Percentiles rank a stretch among this genome's conserved stretches.
Evolutionary conservation across 148 eudicot species (phyloP).

Genomic region (Chenopodium suecicum): DNA sequence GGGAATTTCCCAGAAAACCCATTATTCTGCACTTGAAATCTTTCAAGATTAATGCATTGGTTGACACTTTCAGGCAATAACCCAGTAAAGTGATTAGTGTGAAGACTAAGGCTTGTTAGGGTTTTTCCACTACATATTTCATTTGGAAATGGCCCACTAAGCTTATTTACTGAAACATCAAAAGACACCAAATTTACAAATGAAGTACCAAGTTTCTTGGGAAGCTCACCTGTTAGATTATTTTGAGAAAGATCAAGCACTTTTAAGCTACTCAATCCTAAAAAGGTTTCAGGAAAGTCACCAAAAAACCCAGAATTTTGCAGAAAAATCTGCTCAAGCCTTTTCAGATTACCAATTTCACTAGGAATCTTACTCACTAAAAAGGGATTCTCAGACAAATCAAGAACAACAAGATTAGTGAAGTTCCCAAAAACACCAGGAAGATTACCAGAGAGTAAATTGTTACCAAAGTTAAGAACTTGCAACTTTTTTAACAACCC

Average conservation of each 20-base stretch:
- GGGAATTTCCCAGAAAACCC: constrained; percentile 74
- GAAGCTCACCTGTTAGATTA: constrained; percentile 70
- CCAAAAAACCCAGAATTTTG: constrained; percentile 78
- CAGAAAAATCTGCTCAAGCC: constrained; percentile 64
- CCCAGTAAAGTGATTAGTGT: constrained; percentile 70
- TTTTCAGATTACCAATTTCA: constrained; percentile 56
- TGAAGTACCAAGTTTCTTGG: constrained; percentile 44
- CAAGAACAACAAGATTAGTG: constrained; percentile 61
- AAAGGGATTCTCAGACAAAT: constrained; percentile 69
- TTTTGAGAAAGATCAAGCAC: constrained; percentile 77
- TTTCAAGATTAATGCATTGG: constrained; percentile 65
- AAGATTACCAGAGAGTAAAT: constrained; percentile 65
- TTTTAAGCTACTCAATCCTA: constrained; percentile 43
- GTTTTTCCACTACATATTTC: constrained; percentile 48
- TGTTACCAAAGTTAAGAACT: constrained; percentile 65
- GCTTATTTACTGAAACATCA: constrained; percentile 80
- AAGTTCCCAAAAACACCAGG: constrained; percentile 69
- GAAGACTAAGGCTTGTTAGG: constrained; percentile 52
- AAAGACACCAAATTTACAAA: constrained; percentile 58
- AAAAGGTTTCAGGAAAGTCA: constrained; percentile 52
- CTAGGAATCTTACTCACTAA: constrained; percentile 60
- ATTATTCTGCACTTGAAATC: constrained; percentile 79
- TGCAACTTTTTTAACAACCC: constrained; percentile 53
- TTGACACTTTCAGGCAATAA: constrained; percentile 40
- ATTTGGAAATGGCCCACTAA: constrained; percentile 66